Percentiles rank a stretch among this genome's conserved stretches.
phyloP scores from a whole-genome alignment of 768 basidiomycete species.

The Rhodosporidiobolus odoratus region DNA sequence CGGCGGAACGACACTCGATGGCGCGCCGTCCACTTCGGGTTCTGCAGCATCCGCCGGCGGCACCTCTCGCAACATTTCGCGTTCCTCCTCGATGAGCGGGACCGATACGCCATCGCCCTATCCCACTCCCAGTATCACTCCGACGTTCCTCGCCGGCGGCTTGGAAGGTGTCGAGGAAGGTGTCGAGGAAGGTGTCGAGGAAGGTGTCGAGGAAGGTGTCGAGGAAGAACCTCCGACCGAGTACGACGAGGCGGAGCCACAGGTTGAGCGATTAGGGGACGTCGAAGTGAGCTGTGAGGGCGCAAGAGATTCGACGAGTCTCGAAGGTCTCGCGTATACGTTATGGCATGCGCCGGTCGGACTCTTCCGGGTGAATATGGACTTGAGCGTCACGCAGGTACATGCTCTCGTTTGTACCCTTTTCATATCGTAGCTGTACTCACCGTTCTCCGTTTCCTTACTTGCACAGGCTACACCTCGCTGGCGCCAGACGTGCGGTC shows the following conservation, averaged over 20 bases:
- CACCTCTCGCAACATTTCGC: neutral
- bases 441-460: neutral
- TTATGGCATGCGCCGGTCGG: conserved; percentile 10
- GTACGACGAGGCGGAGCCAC: neutral
- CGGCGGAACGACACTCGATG: neutral
- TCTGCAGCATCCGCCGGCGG: neutral
- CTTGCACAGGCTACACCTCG: neutral
- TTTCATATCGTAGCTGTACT: neutral
- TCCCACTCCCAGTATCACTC: no score
- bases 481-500: neutral
- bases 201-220: neutral
- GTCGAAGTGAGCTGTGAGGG: conserved; percentile 8
- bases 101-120: no score
- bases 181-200: neutral
- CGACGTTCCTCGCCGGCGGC: no score
- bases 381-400: conserved; percentile 1
- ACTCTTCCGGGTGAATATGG: conserved; percentile 13
- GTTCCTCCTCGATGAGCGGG: no score
- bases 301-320: conserved; percentile 11
- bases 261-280: conserved; percentile 7
- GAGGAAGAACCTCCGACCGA: neutral
- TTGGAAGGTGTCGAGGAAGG: neutral
- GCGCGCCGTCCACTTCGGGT: neutral
- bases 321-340: conserved; percentile 20
- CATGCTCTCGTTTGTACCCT: neutral